Conservation (phyloP, 768 basidiomycete genomes). For the Hericium coralloides region DNA sequence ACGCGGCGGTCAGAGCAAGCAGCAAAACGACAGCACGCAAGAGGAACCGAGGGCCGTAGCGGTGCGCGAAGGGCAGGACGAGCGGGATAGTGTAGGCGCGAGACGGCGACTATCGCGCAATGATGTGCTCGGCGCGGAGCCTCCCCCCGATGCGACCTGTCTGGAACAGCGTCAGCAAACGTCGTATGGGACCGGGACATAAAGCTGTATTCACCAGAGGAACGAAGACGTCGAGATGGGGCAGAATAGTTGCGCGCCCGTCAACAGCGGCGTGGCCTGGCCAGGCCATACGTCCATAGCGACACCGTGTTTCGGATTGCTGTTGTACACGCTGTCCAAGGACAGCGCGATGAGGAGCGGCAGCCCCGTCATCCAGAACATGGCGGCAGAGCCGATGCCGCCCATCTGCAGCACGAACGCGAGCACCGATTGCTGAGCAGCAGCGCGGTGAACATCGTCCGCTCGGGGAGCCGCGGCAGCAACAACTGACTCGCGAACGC, state of each 20-base stretch:
- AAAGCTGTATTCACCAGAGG: conserved; percentile 50
- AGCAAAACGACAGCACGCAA: conserved; percentile 35
- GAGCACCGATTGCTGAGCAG: conserved; percentile 50
- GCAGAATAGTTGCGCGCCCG: conserved; percentile 47
- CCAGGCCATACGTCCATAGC: conserved; percentile 58
- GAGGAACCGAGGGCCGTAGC: conserved; percentile 42
- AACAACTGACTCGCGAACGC: conserved; percentile 53
- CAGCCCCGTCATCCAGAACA: conserved; percentile 56
- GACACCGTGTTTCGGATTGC: conserved; percentile 32
- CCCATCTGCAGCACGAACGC: conserved; percentile 55
- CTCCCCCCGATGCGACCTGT: conserved; percentile 75
- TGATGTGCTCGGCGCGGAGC: conserved; percentile 85
- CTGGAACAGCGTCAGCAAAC: conserved; percentile 25
- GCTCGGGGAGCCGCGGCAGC: conserved; percentile 47
- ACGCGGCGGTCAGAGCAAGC: conserved; percentile 34
- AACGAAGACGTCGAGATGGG: conserved; percentile 82
- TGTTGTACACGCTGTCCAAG: conserved; percentile 37
- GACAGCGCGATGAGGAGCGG: conserved; percentile 51
- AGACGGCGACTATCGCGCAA: conserved; percentile 62
- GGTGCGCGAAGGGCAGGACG: conserved; percentile 61
- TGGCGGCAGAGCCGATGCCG: conserved; percentile 66
- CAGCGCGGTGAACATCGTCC: conserved; percentile 47
- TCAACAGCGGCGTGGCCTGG: conserved; percentile 43
- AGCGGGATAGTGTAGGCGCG: conserved; percentile 55
- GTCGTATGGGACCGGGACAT: neutral